Base-by-base conservation (phyloP, 176 grass and related monocot genomes). In the Musa schizocarpa region DNA sequence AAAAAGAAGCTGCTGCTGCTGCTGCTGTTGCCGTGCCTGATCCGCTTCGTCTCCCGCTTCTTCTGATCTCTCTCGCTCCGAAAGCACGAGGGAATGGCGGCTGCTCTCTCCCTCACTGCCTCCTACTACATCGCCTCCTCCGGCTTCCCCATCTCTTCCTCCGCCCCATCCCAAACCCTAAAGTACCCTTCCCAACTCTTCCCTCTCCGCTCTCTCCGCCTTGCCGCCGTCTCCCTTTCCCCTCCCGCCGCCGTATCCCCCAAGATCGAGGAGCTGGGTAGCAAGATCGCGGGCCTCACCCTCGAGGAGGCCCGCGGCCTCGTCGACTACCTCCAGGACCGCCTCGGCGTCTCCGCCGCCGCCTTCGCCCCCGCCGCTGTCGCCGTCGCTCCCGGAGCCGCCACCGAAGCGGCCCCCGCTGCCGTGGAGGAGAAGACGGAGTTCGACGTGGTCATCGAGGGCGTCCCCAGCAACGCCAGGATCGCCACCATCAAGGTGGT, bases 381-480 rank as follows among this genome's bases (percentile, higher is more conserved):
- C 23, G 52, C 51, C 11, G 71, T 34, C 24, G 52, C 72, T 23
- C 23, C 72, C 7, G 72, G 23, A 8, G 24, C 72, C 53, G 52
- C 71, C 9, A 20, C 61, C 23, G 72, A 29, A 21, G 74, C 56
- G 9, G 56, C 24, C 14, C 14, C 54, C 16, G 74, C 74, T 2
- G 74, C 54, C n/a, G 74, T 64, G 11, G 74, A 76, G 74, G 74
- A 76, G 58, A 76, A 76, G 74, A 76, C 58, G 34, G 74, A 76
- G 58, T 76, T 76, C 58, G 74, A 76, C 19, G 58, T 76, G 74
- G 74, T 76, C 34, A 76, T 76, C 57, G 74, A 76, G 16, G 74
- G 64, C 19, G 74, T 76, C 43, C 74, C 74, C 4, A 76, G 57
- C 74, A 76, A 63, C 17, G 74, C 58, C 27, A 50, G 74, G 74